phyloP scores from a whole-genome alignment of 371 early-diverging fungal species.

The Haplosporangium sp. region DNA sequence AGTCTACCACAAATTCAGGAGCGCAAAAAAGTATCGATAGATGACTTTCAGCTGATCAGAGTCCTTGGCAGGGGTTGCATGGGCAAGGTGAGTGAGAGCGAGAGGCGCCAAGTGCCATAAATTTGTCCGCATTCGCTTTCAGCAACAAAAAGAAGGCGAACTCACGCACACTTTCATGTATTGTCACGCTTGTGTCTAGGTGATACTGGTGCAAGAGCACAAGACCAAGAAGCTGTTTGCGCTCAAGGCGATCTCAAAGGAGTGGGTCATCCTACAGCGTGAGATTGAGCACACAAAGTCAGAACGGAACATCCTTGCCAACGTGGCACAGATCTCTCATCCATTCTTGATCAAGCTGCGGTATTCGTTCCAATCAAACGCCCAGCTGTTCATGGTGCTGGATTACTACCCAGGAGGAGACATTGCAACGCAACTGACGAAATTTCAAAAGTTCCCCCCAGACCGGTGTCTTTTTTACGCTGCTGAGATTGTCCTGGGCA shows the following conservation, averaged over 20 bases:
- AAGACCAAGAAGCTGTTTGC: constrained; percentile 67
- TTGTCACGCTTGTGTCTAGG: constrained; percentile 45
- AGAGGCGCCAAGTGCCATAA: background rate
- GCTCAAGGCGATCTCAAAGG: constrained; percentile 78
- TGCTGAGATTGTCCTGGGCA: constrained; percentile 87
- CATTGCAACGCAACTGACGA: constrained; percentile 83
- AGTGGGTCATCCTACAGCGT: constrained; percentile 68
- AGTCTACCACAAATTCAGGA: constrained; percentile 43
- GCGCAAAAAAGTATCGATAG: constrained; percentile 53
- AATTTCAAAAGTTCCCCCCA: constrained; percentile 74
- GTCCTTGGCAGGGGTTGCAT: constrained; percentile 82
- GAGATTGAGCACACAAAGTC: constrained; percentile 73
- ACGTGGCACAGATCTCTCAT: constrained; percentile 63
- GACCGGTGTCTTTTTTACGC: constrained; percentile 85
- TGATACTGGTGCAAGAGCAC: constrained; percentile 68
- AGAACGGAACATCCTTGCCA: constrained; percentile 77
- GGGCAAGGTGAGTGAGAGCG: constrained; percentile 71
- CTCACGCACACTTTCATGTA: too few relatives aligned
- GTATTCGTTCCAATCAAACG: constrained; percentile 76
- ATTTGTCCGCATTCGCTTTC: too few relatives aligned
- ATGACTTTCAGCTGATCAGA: constrained; percentile 71
- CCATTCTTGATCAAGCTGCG: constrained; percentile 81
- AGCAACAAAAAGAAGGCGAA: background rate
- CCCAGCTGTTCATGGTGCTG: constrained; percentile 82
- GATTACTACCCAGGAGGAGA: constrained; percentile 89